phyloP scores from a whole-genome alignment of 192 early-diverging fungal genomes.

The Anaeromyces robustus region DNA sequence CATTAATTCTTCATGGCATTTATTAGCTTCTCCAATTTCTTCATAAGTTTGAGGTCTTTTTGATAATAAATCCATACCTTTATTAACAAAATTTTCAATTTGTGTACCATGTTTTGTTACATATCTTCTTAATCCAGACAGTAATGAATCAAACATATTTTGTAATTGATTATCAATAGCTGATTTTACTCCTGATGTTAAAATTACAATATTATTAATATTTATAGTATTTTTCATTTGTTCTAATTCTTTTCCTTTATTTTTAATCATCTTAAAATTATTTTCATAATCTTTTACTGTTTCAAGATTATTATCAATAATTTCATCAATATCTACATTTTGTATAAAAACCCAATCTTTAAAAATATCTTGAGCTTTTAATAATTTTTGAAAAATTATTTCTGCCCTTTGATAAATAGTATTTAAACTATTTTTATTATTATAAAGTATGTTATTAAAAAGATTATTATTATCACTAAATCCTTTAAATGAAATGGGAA shows the following conservation, averaged over 20 bases:
- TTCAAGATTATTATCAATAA: slow-evolving; percentile 23
- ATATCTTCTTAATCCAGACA: slow-evolving; percentile 15
- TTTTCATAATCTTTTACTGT: slow-evolving; percentile 28
- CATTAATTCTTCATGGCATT: slow-evolving; percentile 25
- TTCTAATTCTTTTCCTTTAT: slow-evolving; percentile 41
- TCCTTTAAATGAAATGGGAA: slow-evolving; percentile 26
- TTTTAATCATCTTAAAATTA: slow-evolving; percentile 33
- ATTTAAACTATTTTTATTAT: slow-evolving; percentile 16
- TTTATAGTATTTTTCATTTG: slow-evolving; percentile 21
- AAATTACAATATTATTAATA: slow-evolving; percentile 35
- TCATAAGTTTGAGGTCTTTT: slow-evolving; percentile 30
- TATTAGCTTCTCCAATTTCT: slow-evolving; percentile 35
- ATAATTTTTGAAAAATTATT: slow-evolving; percentile 24
- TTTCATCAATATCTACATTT: slow-evolving; percentile 26
- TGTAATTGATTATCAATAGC: slow-evolving; percentile 44
- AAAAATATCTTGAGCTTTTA: slow-evolving; percentile 27
- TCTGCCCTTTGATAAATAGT: slow-evolving; percentile 34
- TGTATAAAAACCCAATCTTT: slow-evolving; percentile 40
- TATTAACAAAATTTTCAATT: slow-evolving; percentile 29
- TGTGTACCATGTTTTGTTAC: slow-evolving; percentile 15
- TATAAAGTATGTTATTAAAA: slow-evolving; percentile 26
- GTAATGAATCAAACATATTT: slow-evolving; percentile 31
- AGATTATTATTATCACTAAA: slow-evolving; percentile 19
- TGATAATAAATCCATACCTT: slow-evolving; percentile 22
- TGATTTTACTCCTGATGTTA: slow-evolving; percentile 31